Percentiles rank a stretch among this genome's conserved stretches.
These are phyloP conservation scores for Chrysoporthe puriensis DNA, from an alignment of 2,329 filamentous ascomycete species.

Conservation along the genomic window DNA sequence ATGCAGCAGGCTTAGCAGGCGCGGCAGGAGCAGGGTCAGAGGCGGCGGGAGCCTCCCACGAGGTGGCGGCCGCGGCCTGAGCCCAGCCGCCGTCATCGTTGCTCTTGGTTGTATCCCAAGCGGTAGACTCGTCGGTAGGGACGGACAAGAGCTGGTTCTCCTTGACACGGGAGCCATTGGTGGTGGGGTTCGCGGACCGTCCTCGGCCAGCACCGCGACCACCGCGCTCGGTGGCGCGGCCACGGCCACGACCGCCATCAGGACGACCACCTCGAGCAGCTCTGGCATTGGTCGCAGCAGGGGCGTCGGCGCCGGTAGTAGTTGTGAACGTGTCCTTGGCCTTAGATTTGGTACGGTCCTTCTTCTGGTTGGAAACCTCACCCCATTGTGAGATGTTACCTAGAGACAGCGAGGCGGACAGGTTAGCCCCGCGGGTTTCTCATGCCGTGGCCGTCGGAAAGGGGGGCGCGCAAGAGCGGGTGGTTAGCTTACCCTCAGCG, in stretches of 20 bases:
- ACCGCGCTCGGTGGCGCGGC: conserved; percentile 65
- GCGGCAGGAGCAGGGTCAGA: conserved; percentile 39
- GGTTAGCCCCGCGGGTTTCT: conserved; percentile 21
- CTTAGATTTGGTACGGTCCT: conserved; percentile 74
- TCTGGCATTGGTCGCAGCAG: conserved; percentile 48
- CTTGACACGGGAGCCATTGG: conserved; percentile 66
- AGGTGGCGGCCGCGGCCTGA: conserved; percentile 38
- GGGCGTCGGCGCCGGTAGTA: conserved; percentile 53
- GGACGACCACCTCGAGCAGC: conserved; percentile 64
- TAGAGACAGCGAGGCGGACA: conserved; percentile 39
- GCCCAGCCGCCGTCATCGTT: conserved; percentile 42
- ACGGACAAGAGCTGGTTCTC: conserved; percentile 62
- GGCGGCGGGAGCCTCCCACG: conserved; percentile 49
- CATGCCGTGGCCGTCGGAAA: conserved; percentile 18
- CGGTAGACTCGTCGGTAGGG: conserved; percentile 70
- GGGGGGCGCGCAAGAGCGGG: neutral
- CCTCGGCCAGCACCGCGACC: conserved; percentile 64
- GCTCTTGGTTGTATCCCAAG: conserved; percentile 57
- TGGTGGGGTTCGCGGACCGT: conserved; percentile 60
- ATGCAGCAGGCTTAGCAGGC: conserved; percentile 32
- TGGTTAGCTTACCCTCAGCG: conserved; percentile 66
- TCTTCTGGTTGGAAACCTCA: conserved; percentile 80
- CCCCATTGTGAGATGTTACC: conserved; percentile 83
- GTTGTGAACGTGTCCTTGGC: conserved; percentile 63
- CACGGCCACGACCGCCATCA: conserved; percentile 66